A percentile compares a stretch with the other conserved stretches of the same genome.
Evolutionary conservation across 371 early-diverging fungal species (phyloP).

Genomic region (Apophysomyces sp.): DNA sequence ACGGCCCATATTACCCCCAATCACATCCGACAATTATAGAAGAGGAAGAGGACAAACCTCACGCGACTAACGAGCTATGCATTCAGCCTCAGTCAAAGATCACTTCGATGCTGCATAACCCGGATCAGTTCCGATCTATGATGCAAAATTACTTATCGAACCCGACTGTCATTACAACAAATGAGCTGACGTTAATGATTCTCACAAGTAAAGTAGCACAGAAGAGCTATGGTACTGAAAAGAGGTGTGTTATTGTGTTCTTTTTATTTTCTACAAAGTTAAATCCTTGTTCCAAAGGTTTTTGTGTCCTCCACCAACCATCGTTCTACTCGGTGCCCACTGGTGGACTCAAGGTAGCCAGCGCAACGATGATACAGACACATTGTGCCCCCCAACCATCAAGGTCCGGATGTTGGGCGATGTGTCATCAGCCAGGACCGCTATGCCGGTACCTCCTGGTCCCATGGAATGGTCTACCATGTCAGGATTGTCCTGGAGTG

Average conservation of each 20-base stretch:
- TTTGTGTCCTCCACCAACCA: slow-evolving; percentile 79
- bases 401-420: slow-evolving; percentile 39
- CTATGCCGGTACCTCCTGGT: slow-evolving; percentile 21
- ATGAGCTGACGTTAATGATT: slow-evolving; percentile 63
- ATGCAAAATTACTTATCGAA: slow-evolving; percentile 10
- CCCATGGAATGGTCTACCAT: slow-evolving; percentile 43
- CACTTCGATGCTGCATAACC: background rate
- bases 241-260: slow-evolving; percentile 37
- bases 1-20: background rate
- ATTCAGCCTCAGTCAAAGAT: background rate
- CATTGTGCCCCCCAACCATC: slow-evolving; percentile 20
- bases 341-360: slow-evolving; percentile 52
- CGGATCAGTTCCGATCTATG: slow-evolving; percentile 5
- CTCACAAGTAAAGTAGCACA: slow-evolving; percentile 76
- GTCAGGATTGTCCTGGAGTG: slow-evolving; percentile 20
- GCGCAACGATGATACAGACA: slow-evolving; percentile 3
- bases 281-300: slow-evolving; percentile 42
- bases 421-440: slow-evolving; percentile 8
- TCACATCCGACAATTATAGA: background rate
- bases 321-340: slow-evolving; percentile 65
- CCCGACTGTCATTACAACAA: slow-evolving; percentile 29
- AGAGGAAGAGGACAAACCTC: background rate
- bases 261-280: background rate
- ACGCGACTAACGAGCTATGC: background rate
- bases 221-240: slow-evolving; percentile 83